Base-by-base conservation (phyloP, 495 filamentous ascomycete genomes). In the Geoglossum glabrum region DNA sequence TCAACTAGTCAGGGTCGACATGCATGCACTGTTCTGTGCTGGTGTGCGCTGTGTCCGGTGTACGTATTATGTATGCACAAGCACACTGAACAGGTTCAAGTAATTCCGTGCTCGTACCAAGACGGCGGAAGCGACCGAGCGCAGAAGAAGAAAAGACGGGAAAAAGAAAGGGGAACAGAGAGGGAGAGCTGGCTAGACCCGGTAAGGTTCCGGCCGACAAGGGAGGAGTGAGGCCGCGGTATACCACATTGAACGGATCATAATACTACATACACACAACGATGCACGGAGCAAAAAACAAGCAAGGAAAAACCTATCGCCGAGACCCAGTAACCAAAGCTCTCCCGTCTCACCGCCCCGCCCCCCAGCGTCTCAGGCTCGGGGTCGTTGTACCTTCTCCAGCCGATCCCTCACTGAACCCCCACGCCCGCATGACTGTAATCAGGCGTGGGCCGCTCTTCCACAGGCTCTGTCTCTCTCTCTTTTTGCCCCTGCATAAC, bases 271-370 rank as follows among this genome's bases (percentile, higher is more conserved):
- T n/a, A n/a, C n/a, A n/a, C n/a, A n/a, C n/a, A n/a, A n/a, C n/a
- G n/a, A n/a, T n/a, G n/a, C n/a, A n/a, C n/a, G n/a, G n/a, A n/a
- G n/a, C n/a, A n/a, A 17, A 28, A 52, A 52, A 52, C 28, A 26
- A 52, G 17, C 23, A 52, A 52, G 49, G 49, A 52, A 52, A 52
- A 52, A 52, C 49, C 49, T 52, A 52, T 52, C 49, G 49, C 49
- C 49, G 49, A 31, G 17, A 21, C n/a, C 40, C 17, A 10, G n/a
- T 2, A 17, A 19, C n/a, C 40, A 45, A 21, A 45, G n/a, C 40
- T 21, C 40, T 19, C 1, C 6, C 36, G 13, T 21, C n/a, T 10
- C 40, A 45, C 36, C 6, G 6, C 13, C 36, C 36, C 36, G 13
- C 5, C 36, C 13, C 36, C 13, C 36, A 40, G 10, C 36, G 36